Evolutionary conservation across 768 basidiomycete species (phyloP).

Genomic region (Phylloporus rhodoxanthus): DNA sequence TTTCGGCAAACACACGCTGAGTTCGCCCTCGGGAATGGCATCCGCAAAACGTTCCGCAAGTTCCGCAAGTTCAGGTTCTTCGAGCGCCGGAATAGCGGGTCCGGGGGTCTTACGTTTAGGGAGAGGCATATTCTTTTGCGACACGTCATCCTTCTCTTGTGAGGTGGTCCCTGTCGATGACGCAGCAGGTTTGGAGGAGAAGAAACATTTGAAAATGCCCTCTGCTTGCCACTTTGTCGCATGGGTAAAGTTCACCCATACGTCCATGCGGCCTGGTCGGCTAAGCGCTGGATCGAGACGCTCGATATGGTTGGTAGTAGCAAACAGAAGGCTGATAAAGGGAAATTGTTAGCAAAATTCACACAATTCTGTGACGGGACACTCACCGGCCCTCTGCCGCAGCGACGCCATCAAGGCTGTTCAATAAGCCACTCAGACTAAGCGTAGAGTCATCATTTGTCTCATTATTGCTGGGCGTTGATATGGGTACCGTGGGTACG

Average conservation of each 20-base stretch:
- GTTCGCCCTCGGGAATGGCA: slow-evolving; percentile 79
- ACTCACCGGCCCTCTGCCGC: slow-evolving; percentile 81
- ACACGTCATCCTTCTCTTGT: slow-evolving; percentile 38
- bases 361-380: slow-evolving; percentile 3
- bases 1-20: slow-evolving; percentile 55
- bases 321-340: slow-evolving; percentile 63
- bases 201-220: slow-evolving; percentile 92
- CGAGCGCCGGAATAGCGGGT: slow-evolving; percentile 61
- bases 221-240: slow-evolving; percentile 92
- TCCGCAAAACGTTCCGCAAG: slow-evolving; percentile 80
- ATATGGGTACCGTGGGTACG: slow-evolving; percentile 46
- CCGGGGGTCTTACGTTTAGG: slow-evolving; percentile 56
- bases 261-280: slow-evolving; percentile 86
- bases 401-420: slow-evolving; percentile 82
- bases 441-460: slow-evolving; percentile 73
- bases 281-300: slow-evolving; percentile 85
- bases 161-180: slow-evolving; percentile 10
- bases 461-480: slow-evolving; percentile 41
- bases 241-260: slow-evolving; percentile 88
- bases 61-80: slow-evolving; percentile 68
- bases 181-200: slow-evolving; percentile 52
- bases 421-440: slow-evolving; percentile 78
- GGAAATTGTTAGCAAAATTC: slow-evolving; percentile 14
- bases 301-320: slow-evolving; percentile 92
- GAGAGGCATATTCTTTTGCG: slow-evolving; percentile 61